Evolutionary conservation across 805 yeast genomes (phyloP).

Genomic region (Ogataea nitratoaversa): DNA sequence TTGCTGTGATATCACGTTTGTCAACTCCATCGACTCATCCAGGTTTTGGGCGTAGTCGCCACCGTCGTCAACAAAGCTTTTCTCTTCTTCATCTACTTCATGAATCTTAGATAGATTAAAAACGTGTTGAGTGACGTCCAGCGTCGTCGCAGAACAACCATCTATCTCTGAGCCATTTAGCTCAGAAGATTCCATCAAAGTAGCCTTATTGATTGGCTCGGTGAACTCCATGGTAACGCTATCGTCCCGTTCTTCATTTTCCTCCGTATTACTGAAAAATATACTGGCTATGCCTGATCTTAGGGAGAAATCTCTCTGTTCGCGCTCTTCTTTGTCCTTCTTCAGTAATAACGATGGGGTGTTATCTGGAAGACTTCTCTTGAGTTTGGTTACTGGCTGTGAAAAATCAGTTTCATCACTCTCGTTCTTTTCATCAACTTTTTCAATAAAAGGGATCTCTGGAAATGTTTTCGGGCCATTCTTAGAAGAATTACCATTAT

Average conservation of each 20-base stretch:
- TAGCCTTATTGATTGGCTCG: constrained; percentile 14
- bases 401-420: constrained; percentile 13
- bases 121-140: neutral
- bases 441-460: neutral
- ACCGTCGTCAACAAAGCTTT: too few relatives aligned
- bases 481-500: neutral
- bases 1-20: too few relatives aligned
- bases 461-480: neutral
- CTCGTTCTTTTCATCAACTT: constrained; percentile 4
- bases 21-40: neutral
- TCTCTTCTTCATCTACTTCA: neutral
- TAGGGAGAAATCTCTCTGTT: too few relatives aligned
- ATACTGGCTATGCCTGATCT: neutral
- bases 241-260: constrained; percentile 2
- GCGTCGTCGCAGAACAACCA: too few relatives aligned
- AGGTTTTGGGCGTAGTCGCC: too few relatives aligned
- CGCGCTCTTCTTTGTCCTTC: neutral
- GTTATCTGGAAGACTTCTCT: constrained; percentile 15
- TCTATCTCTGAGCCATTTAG: too few relatives aligned
- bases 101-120: neutral
- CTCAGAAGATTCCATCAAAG: neutral
- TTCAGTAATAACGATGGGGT: constrained; percentile 15
- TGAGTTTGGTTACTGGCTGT: constrained; percentile 10
- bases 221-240: constrained; percentile 19
- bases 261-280: neutral